Evolutionary conservation across 2,329 filamentous ascomycete genomes (phyloP), one percentile per base, ranked within the genome.

Genomic region (Eutypa lata): DNA sequence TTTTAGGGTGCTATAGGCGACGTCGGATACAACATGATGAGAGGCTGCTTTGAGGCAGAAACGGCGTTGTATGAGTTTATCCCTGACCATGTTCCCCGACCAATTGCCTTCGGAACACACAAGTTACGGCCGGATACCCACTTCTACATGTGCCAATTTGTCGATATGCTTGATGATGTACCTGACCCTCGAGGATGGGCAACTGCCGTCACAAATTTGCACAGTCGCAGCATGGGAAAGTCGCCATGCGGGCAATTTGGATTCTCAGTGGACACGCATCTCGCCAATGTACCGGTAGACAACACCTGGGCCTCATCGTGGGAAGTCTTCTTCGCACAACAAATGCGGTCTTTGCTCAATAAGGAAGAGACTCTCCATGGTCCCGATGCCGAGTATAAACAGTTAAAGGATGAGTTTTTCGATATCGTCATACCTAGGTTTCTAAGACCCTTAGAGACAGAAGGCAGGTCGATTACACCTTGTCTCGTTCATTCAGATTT

Each of bases 401-500:
- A 53, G 18, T 51, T 64, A 22, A 55, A 57, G 40, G 24, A 22
- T 2, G 26, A 31, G 21, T 63, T 60, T 48, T 55, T 64, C 11
- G 45, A 61, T 10, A 55, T 54, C 49, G 58, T 63, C n/a, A 35
- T 66, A 18, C 63, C 64, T 14, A 52, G 56, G 7, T 64, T 60
- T 28, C 48, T 66, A 11, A 38, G 59, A 0, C 60, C 64, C 1
- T 47, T 67, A 16, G 59, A 65, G 51, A 48, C 52, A 2, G 55
- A 61, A 1, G 63, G 63, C 7, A 53, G 64, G 16, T 55, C 57
- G 1, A 56, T 64, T 3, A 45, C 50, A 10, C 64, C 64, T 3
- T 60, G 58, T 11, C 54, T 66, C 2, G 47, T 65, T 16, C 64
- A 67, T 33, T 57, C 58, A 3, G 58, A 66, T 24, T 50, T 65